These are phyloP conservation scores for Thelonectria discophora DNA, from an alignment of 2,329 filamentous ascomycete genomes.

Conservation along the genomic window DNA sequence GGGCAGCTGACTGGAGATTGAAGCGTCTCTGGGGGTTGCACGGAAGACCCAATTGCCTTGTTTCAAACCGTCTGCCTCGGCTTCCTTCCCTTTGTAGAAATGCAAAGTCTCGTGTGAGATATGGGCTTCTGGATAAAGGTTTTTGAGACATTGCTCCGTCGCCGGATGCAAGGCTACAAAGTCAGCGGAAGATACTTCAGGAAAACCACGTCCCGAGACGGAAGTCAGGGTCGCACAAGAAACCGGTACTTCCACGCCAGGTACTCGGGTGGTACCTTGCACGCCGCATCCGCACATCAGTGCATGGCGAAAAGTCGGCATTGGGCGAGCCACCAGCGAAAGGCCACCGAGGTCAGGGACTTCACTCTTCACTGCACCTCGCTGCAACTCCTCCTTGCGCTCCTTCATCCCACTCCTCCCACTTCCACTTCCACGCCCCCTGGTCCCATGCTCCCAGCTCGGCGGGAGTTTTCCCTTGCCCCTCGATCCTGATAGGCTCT, in stretches of 20 bases:
- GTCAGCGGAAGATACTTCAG: neutral
- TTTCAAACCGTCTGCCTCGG: neutral
- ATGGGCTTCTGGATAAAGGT: neutral
- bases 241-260: neutral
- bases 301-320: constrained; percentile 31
- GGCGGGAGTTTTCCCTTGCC: constrained; percentile 14
- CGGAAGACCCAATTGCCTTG: neutral
- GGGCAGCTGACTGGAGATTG: neutral
- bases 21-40: neutral
- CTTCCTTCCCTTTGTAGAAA: neutral
- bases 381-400: too few relatives aligned
- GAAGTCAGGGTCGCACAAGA: neutral
- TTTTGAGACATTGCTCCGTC: constrained; percentile 1
- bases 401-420: too few relatives aligned
- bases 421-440: too few relatives aligned
- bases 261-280: neutral
- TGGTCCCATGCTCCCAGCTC: constrained; percentile 30
- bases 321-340: constrained; percentile 3
- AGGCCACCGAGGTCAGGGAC: too few relatives aligned
- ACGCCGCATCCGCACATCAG: constrained; percentile 18
- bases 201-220: neutral
- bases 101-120: neutral
- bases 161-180: constrained; percentile 19
- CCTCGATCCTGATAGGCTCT: constrained; percentile 37
- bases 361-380: too few relatives aligned